Base-by-base conservation (phyloP, 352 stramenopile genomes). In the Pythium aquatile region DNA sequence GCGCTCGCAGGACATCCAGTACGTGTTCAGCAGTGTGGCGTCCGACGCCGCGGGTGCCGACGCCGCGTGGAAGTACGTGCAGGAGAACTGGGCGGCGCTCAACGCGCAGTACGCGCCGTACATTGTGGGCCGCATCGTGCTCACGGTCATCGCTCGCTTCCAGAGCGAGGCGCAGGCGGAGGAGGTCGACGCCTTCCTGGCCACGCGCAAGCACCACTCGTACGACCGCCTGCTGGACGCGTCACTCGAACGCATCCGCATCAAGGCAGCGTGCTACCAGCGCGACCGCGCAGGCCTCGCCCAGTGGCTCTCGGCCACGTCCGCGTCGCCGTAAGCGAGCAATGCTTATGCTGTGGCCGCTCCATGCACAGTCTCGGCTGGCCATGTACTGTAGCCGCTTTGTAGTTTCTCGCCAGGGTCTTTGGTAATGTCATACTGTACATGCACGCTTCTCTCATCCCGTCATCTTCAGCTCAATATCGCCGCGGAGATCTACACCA, bases 1-100 rank as follows among this genome's bases (percentile, higher is more conserved):
- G n/a, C 82, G 85, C 24, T 85, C 77, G 39, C 85, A 96, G 71
- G 86, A 97, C 65, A 94, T 90, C 51, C 78, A 91, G 61, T 89
- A 86, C 63, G 61, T 87, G 2, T 94, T 96, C 52, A 72, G 62
- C 40, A 89, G 84, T 49, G 83, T 97, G n/a, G 79, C 83, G 1
- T 66, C 72, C 20, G 83, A 93, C 55, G 69, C 71, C 29, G 65
- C 64, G 26, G 87, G 79, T 33, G 79, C 81, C 1, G 58, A 66
- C 26, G 73, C 83, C 26, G 75, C 80, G 28, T 95, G 86, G 88
- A 39, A 82, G 56, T 95, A 93, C 63, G 69, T 96, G 44, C 73
- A 90, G 68, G 66, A 82, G 13, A 63, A 95, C 69, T 93, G 87
- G 81, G 57, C 37, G 6, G 68, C 74, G 47, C 71, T 96, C 52